Evolutionary conservation across 768 basidiomycete genomes (phyloP).

Genomic region (Kwoniella bestiolae): DNA sequence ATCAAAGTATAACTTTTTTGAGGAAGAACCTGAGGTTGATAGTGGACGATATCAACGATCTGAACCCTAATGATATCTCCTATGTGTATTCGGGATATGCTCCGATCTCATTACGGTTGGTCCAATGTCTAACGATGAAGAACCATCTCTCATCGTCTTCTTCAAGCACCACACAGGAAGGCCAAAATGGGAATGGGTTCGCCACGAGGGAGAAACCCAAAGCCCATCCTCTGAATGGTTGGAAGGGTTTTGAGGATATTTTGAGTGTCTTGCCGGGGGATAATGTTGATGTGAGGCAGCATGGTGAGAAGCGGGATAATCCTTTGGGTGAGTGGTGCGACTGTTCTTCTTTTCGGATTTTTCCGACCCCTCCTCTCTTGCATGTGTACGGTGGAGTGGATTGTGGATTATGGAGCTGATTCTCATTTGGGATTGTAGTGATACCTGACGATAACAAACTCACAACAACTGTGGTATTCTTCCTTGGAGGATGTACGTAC

Average conservation of each 20-base stretch:
- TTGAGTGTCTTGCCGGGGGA: conserved; percentile 79
- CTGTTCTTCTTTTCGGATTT: background rate
- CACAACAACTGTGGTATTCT: conserved; percentile 89
- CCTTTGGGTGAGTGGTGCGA: conserved; percentile 24
- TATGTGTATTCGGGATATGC: conserved; percentile 98
- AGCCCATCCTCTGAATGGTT: conserved; percentile 90
- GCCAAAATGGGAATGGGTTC: conserved; percentile 59
- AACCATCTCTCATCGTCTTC: conserved; percentile 64
- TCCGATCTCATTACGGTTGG: conserved; percentile 84
- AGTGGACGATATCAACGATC: conserved; percentile 75
- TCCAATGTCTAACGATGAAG: conserved; percentile 92
- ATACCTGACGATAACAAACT: conserved; percentile 64
- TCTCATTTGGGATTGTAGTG: no score
- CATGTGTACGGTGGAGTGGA: no score
- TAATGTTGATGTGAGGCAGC: conserved; percentile 73
- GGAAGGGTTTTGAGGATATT: conserved; percentile 97
- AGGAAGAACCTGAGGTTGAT: conserved; percentile 72
- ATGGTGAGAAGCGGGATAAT: conserved; percentile 19
- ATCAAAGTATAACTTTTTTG: conserved; percentile 27
- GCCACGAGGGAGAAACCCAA: conserved; percentile 62
- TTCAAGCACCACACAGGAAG: conserved; percentile 48
- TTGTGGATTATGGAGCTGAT: no score
- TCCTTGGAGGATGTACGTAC: conserved; percentile 95
- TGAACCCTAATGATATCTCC: conserved; percentile 82
- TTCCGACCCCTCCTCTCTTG: no score